Evolutionary conservation across 2,329 filamentous ascomycete genomes (phyloP), one percentile per base, ranked within the genome.

Genomic region (Cladophialophora immunda): DNA sequence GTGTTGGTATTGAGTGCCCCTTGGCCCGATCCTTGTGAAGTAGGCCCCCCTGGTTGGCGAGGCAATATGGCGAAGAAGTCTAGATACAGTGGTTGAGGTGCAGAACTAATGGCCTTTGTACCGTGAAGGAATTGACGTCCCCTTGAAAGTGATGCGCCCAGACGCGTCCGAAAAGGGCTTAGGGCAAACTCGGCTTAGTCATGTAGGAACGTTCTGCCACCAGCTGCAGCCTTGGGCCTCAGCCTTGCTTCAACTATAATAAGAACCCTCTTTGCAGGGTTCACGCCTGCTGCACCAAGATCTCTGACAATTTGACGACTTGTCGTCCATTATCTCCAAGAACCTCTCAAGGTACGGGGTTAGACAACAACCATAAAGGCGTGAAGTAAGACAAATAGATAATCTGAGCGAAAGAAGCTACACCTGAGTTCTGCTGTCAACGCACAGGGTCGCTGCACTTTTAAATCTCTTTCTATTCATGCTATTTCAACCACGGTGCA

Each of bases 91-190:
- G 19, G 19, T 22, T 6, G 9, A 13, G 25, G 45, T 25, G n/a
- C 2, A 25, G 25, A 8, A 25, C 8, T 4, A 50, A 50, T 11
- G 45, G 9, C 2, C 19, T 50, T 13, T 11, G 45, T 6, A 4
- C 25, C 4, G 45, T 50, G 19, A 50, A 50, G 45, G 19, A 25
- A 50, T 25, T 25, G 45, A 41, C 22, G 13, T 50, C 19, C 22
- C 45, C 22, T 22, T 50, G 38, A 41, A 41, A 19, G 38, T 50
- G 45, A 50, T 50, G 45, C 45, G 45, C 45, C 45, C 45, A 50
- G 45, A 50, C 45, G 45, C 45, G 45, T 50, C 45, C 45, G 4
- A n/a, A 50, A 50, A 50, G 7, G 11, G 45, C 19, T 50, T 50
- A 50, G 45, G 3, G 38, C 38, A 4, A 2, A 5, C n/a, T 6